Base-by-base conservation (phyloP, 1,139 yeast genomes). In the Debaryomycetaceae sp. region DNA sequence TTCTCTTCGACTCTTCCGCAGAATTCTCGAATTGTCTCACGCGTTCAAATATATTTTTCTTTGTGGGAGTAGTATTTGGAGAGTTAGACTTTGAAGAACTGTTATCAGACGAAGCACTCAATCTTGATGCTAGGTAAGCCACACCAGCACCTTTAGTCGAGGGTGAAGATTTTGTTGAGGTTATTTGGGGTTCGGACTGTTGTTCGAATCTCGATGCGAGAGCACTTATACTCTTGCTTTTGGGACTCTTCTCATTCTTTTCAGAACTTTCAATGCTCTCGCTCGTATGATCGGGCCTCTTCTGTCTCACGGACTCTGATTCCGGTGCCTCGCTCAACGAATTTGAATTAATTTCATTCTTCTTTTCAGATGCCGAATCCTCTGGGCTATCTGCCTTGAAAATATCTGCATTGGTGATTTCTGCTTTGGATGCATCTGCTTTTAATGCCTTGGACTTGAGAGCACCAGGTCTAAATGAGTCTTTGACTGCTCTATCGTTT, bases 21-120 rank as follows among this genome's bases (percentile, higher is more conserved):
- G 69, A 59, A 39, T 58, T 58, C 45, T 70, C 75, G 47, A 67
- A 70, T 39, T 67, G 66, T 43, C 58, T 66, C 6, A 70, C 70
- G 45, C 63, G 64, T 41, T 70, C 75, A 41, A 68, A 55, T 13
- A 70, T 65, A 41, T 56, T 58, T 36, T 48, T 50, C 31, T 46
- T 56, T 6, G 55, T 38, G 5, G 57, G 55, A 2, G 51, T 36
- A 19, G 41, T 40, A n/a, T 41, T 34, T 13, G 51, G 48, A 5
- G 54, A 40, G 4, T 33, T 40, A 6, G 17, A 29, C 6, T 17
- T 15, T 6, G 33, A 19, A 17, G 19, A 30, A 31, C 31, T 36
- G 13, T 49, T 54, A 30, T 18, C 31, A 17, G 43, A 37, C 4
- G 51, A 44, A 22, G 31, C 36, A 29, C 40, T 45, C 14, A 51